A percentile compares a stretch with the other conserved stretches of the same genome.
These are phyloP conservation scores for Ascochyta rabiei DNA, from an alignment of 2,329 filamentous ascomycete species.

Conservation along the genomic window DNA sequence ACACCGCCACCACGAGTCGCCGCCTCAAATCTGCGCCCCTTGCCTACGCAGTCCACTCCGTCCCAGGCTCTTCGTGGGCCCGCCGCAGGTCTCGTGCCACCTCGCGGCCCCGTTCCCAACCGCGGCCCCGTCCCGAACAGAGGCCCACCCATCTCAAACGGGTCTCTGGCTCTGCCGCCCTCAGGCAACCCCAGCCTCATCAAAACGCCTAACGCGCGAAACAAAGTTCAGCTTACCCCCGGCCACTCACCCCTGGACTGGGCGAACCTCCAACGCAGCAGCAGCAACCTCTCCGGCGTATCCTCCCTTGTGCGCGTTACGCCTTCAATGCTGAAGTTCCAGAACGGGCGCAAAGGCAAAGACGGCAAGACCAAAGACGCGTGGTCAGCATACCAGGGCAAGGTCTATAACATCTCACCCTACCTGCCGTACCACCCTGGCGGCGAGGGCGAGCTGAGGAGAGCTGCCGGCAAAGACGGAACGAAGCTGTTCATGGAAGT, in stretches of 20 bases:
- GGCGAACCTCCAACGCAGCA: constrained; percentile 83
- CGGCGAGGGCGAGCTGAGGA: constrained; percentile 79
- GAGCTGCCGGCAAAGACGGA: constrained; percentile 75
- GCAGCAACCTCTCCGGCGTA: constrained; percentile 56
- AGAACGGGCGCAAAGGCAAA: constrained; percentile 78
- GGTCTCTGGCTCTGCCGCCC: constrained; percentile 46
- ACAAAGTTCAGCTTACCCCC: constrained; percentile 81
- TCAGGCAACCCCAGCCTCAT: constrained; percentile 37
- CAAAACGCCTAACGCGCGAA: constrained; percentile 52
- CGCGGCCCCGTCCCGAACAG: constrained; percentile 51
- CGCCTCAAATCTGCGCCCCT: constrained; percentile 44
- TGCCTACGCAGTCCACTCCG: constrained; percentile 37
- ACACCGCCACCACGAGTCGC: constrained; percentile 45
- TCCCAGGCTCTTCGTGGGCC: constrained; percentile 41
- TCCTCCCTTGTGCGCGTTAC: constrained; percentile 72
- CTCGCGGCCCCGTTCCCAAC: constrained; percentile 57
- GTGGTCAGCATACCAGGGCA: constrained; percentile 88
- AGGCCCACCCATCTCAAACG: constrained; percentile 49
- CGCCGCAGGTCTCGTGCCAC: constrained; percentile 36
- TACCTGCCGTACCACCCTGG: constrained; percentile 93
- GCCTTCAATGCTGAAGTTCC: constrained; percentile 75
- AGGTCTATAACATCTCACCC: constrained; percentile 92
- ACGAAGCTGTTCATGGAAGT: constrained; percentile 67
- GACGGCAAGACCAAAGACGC: constrained; percentile 64
- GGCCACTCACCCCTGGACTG: constrained; percentile 96